Conservation (phyloP, 1,139 yeast species). For the Chernovozyma sophiae-reginae region DNA sequence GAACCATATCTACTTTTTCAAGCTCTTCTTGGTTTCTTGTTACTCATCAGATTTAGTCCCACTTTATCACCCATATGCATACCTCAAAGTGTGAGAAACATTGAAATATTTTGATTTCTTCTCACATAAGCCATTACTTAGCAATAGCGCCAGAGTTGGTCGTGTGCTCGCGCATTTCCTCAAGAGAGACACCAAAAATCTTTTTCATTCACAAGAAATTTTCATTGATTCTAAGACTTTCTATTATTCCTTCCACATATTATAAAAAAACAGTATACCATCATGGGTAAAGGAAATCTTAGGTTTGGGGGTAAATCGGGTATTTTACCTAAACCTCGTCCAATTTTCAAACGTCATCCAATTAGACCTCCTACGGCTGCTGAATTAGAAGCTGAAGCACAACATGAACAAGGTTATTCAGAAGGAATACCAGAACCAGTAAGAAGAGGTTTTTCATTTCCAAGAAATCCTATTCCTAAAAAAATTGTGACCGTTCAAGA, state of each 20-base stretch:
- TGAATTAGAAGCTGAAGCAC: constrained; percentile 38
- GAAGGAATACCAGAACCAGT: constrained; percentile 71
- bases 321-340: constrained; percentile 72
- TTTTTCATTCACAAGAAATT: not conserved
- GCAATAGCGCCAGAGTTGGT: not conserved
- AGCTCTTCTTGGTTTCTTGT: no score
- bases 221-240: not conserved
- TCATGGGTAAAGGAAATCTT: constrained; percentile 49
- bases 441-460: constrained; percentile 44
- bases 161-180: not conserved
- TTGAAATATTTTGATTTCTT: no score
- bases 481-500: constrained; percentile 56
- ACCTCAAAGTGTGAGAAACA: no score
- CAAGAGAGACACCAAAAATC: not conserved
- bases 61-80: no score
- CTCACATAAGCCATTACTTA: not conserved
- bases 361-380: constrained; percentile 46
- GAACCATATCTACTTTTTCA: no score
- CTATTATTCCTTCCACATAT: not conserved
- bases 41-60: no score
- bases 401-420: constrained; percentile 63
- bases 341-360: constrained; percentile 59
- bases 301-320: constrained; percentile 74
- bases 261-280: no score
- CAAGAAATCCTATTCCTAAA: constrained; percentile 43